Evolutionary conservation across 345 rosid species (phyloP), one percentile per base, ranked within the genome.

Genomic region (Brassica cretica): DNA sequence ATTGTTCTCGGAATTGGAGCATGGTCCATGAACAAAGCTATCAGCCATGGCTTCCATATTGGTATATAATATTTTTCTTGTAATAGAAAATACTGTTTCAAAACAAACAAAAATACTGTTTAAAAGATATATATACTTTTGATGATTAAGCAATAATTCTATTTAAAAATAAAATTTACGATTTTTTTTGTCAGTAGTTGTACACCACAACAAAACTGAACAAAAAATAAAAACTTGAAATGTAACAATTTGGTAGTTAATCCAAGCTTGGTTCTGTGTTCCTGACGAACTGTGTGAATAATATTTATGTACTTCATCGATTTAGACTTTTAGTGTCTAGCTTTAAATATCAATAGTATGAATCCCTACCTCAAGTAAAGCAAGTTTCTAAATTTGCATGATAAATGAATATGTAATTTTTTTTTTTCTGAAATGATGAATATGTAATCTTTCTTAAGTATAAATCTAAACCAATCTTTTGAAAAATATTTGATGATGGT

Each of bases 21-120:
- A 14, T 94, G 97, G 97, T 93, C 98, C n/a, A 85, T 89, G 73
- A 87, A 94, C 79, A 85, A 73, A 71, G 98, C 98, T n/a, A 90
- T 92, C 41, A 84, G 88, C 15, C 86, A 84, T 71, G 97, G 97
- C 16, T 92, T 94, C 84, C 63, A 84, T 81, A 90, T 94, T 29
- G 98, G 98, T 91, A 86, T 70, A 16, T 64, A 2, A n/a, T 33
- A 8, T 6, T 35, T 64, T 35, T 29, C 6, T 32, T 63, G 9
- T 63, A 3, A 29, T n/a, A 30, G 4, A 63, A 2, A 63, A 12
- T 11, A 60, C 16, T 60, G 35, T 12, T 62, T 29, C 9, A 15
- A 6, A 14, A n/a, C 32, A 29, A 35, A 35, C 41, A 35, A 35
- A 62, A 62, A 60, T n/a, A 64, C 25, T 62, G 39, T 14, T 62